Base-by-base conservation (phyloP, 768 basidiomycete genomes). In the Sistotremastrum niveocremeum region DNA sequence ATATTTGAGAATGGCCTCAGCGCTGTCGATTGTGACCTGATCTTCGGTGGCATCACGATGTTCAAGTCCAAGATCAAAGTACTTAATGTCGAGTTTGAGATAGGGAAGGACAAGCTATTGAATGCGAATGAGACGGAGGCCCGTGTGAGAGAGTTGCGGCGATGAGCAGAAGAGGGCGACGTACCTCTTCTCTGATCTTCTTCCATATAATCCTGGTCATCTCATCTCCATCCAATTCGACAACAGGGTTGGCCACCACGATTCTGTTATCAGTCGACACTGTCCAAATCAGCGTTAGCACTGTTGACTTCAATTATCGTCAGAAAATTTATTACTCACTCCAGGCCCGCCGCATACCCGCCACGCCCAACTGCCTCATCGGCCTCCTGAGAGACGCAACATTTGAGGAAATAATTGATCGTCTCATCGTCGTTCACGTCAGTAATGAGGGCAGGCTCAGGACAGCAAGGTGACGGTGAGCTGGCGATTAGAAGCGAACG, bases 141-240 rank as follows among this genome's bases (percentile, higher is more conserved):
- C 1, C 8, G 40, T 42, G 1, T 49, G 7, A 43, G 37, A 10
- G 7, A 30, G 29, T 9, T 34, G 6, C 12, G 7, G 3, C 6
- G n/a, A 10, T 6, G 41, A 5, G 12, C n/a, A 35, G 11, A 35
- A 32, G 40, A 12, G 9, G 39, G 37, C 29, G 43, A 65, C 75
- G 49, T 47, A 89, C 90, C 77, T 95, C 89, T 57, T 95, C 85
- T 48, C 87, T 73, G 58, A 93, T 91, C 72, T 90, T 90, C 77
- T 90, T 91, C 90, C 88, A 97, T 62, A 98, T 99, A 58, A 99
- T 95, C 54, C 94, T 73, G 34, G 94, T 99, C 94, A 98, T 98
- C 68, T 99, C 94, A 65, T 95, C 93, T 41, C 91, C 91, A 62
- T 97, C 91, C 44, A 97, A 76, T 67, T 95, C 91, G 41, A 95